Conservation (phyloP, 768 basidiomycete genomes). For the Mycena latifolia region DNA sequence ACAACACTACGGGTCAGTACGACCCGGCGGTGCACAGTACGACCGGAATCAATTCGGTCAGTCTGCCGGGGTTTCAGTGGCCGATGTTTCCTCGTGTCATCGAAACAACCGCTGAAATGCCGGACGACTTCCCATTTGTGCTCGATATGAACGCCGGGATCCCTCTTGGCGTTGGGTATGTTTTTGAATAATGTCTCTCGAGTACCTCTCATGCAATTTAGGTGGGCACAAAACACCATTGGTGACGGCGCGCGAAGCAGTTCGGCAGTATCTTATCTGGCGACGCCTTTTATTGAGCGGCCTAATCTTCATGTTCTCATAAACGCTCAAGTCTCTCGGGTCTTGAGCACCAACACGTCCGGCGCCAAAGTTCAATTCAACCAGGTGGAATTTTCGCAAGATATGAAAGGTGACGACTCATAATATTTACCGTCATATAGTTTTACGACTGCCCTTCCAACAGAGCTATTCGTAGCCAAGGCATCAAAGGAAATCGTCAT, state of each 20-base stretch:
- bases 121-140: slow-evolving; percentile 45
- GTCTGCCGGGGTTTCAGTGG: slow-evolving; percentile 47
- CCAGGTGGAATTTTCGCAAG: slow-evolving; percentile 39
- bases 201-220: slow-evolving; percentile 10
- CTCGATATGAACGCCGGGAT: slow-evolving; percentile 46
- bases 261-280: slow-evolving; percentile 49
- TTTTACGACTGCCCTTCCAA: background rate
- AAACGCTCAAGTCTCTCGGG: slow-evolving; percentile 40
- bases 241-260: slow-evolving; percentile 44
- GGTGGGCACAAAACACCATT: slow-evolving; percentile 44
- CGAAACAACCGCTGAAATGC: slow-evolving; percentile 43
- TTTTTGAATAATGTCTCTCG: background rate
- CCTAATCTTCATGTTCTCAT: slow-evolving; percentile 47
- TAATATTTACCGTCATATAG: too few relatives aligned
- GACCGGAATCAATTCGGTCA: slow-evolving; percentile 47
- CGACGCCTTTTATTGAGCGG: slow-evolving; percentile 37
- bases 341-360: slow-evolving; percentile 14
- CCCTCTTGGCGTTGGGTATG: slow-evolving; percentile 45
- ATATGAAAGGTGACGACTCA: slow-evolving; percentile 20
- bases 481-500: slow-evolving; percentile 49
- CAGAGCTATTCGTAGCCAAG: slow-evolving; percentile 27
- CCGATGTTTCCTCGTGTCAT: slow-evolving; percentile 47
- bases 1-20: slow-evolving; percentile 52
- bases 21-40: slow-evolving; percentile 52
- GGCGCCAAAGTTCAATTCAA: slow-evolving; percentile 21